phyloP scores from a whole-genome alignment of 768 basidiomycete genomes.

The Kwoniella sp. region DNA sequence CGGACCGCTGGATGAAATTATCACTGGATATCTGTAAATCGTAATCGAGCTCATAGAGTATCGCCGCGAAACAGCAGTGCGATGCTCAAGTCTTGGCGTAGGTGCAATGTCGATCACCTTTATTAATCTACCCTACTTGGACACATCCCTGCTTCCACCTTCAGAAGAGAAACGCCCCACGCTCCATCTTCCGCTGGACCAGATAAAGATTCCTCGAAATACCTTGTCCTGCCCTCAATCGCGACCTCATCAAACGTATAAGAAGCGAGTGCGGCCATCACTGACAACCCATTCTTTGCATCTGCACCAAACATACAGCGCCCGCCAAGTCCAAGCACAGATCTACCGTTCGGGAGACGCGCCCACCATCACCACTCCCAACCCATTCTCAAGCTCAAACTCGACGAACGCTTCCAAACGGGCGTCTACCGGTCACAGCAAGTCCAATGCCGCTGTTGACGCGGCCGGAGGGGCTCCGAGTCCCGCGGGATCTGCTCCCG shows the following conservation, averaged over 20 bases:
- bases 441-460: neutral
- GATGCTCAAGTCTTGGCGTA: constrained; percentile 11
- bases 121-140: no score
- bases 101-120: no score
- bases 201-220: no score
- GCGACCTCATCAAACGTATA: no score
- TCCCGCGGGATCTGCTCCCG: neutral
- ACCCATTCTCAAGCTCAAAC: neutral
- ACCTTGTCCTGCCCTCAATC: no score
- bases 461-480: neutral
- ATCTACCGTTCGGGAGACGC: neutral
- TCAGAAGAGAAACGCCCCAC: neutral
- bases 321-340: neutral
- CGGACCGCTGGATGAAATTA: no score
- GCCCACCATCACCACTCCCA: neutral
- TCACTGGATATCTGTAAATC: no score
- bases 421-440: neutral
- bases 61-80: constrained; percentile 33
- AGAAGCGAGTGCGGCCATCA: no score
- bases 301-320: no score
- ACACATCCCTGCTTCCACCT: no score
- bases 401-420: neutral
- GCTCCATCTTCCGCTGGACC: no score
- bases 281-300: no score
- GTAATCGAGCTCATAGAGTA: constrained; percentile 21